Percentiles rank a stretch among this genome's conserved stretches.
Evolutionary conservation across 2,329 filamentous ascomycete species (phyloP).

Genomic region (Podosphaera xanthii): DNA sequence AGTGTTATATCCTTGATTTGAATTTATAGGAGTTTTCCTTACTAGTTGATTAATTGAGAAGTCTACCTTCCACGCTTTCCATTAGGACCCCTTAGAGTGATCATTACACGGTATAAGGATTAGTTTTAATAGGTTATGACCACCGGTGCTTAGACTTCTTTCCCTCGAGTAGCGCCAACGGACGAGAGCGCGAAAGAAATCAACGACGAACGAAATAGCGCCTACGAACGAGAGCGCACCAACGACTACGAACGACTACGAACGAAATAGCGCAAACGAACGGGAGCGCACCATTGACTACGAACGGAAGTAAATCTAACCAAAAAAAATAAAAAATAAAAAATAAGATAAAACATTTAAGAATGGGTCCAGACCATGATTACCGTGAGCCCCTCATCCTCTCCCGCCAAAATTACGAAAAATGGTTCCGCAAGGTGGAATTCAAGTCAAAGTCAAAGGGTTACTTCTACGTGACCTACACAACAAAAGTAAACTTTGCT

Average conservation of each 20-base stretch:
- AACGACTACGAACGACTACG: neutral
- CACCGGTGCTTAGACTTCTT: neutral
- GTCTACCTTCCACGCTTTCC: no score
- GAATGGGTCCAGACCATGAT: neutral
- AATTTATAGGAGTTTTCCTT: no score
- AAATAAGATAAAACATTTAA: neutral
- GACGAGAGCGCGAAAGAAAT: neutral
- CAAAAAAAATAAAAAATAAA: no score
- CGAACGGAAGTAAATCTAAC: neutral
- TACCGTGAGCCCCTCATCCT: neutral
- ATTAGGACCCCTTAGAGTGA: no score
- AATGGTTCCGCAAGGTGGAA: neutral
- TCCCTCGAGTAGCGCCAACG: neutral
- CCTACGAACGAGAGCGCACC: neutral
- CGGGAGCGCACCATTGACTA: neutral
- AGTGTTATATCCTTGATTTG: no score
- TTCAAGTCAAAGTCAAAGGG: neutral
- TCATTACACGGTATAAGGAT: no score
- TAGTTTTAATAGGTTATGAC: no score
- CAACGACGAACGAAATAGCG: neutral
- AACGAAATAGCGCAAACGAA: neutral
- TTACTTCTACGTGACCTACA: neutral
- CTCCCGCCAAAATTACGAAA: neutral
- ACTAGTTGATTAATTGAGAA: no score
- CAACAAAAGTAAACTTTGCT: neutral